Base-by-base conservation (phyloP, 2,329 filamentous ascomycete genomes). In the Massarina eburnea region DNA sequence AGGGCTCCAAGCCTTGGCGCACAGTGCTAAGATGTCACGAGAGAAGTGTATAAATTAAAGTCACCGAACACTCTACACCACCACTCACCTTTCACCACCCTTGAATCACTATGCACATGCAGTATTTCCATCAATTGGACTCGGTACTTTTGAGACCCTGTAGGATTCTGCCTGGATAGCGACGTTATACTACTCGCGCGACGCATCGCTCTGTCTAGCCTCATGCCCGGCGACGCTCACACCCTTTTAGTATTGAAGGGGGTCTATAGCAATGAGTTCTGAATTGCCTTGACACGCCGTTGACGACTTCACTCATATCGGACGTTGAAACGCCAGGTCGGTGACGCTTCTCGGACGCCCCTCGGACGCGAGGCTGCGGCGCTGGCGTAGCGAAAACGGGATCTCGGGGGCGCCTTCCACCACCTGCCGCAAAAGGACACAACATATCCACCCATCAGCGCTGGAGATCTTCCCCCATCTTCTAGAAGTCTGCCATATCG, bases 21-120 rank as follows among this genome's bases (percentile, higher is more conserved):
- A 12, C 44, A 30, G 42, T 39, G 29, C 44, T 21, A 44, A 39
- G 18, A 29, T 27, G 43, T 7, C 24, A 7, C 9, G 49, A 55
- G 52, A 59, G 46, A 51, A 46, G 51, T 53, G 49, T 52, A 58
- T 59, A 57, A 56, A 59, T 59, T 56, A 53, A 59, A 33, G 27
- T 17, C 34, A 44, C 42, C 38, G 24, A 44, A 17, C 43, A 51
- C 26, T 44, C 43, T 38, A 36, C 26, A 42, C 43, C 35, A 43
- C 48, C 49, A 50, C 46, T 51, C 32, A 49, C 27, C 26, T 40
- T 38, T 32, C 40, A 20, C n/a, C n/a, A 39, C 39, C 12, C 27
- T 14, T 5, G 27, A 8, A 14, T 30, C 34, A 37, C 24, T 35
- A 39, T 42, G 27, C 14, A 35, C 36, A 45, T 30, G 26, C 39